Evolutionary conservation across 805 yeast genomes (phyloP), one percentile per base, ranked within the genome.

Genomic region (Wickerhamomyces subpelliculosus): DNA sequence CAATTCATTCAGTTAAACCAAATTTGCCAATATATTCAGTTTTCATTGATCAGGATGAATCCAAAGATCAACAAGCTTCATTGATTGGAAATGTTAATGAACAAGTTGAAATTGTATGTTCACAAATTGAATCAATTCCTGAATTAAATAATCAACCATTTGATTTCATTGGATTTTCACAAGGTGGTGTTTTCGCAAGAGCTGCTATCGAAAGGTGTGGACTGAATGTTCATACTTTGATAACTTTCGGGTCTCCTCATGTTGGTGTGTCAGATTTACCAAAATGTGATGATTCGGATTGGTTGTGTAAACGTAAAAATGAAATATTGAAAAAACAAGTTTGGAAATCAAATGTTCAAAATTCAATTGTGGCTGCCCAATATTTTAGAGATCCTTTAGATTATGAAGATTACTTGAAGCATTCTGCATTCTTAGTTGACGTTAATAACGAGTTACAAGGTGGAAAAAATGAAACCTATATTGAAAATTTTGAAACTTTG

Each of bases 231-330:
- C 57, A 70, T 36, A 76, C 67, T 23, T 60, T 84, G 34, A 62
- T 84, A 12, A 82, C 94, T 0, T 82, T 80, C 58, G 95, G 95
- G 0, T 77, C 87, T 2, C 95, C 94, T 0, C 94, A 84, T 50
- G 71, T 79, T 59, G 94, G 93, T 2, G 70, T 84, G 5, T 63
- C 68, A 43, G 90, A 84, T 41, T 61, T 84, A 25, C 88, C 89
- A 0, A 57, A 67, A 5, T 83, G 89, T 53, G 48, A 57, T 5
- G 60, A 65, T 0, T 52, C 57, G 5, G 81, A 78, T 49, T 78
- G 84, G 78, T 42, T 79, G 0, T 83, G 93, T 48, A 58, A 67
- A 41, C 60, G 61, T 25, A 63, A 76, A 38, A 83, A 84, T 51
- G 61, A 55, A 22, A 27, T 79, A 2, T 54, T 84, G 42, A 78